These are phyloP conservation scores for Auriscalpium orientale DNA, from an alignment of 768 basidiomycete genomes.

Conservation along the genomic window DNA sequence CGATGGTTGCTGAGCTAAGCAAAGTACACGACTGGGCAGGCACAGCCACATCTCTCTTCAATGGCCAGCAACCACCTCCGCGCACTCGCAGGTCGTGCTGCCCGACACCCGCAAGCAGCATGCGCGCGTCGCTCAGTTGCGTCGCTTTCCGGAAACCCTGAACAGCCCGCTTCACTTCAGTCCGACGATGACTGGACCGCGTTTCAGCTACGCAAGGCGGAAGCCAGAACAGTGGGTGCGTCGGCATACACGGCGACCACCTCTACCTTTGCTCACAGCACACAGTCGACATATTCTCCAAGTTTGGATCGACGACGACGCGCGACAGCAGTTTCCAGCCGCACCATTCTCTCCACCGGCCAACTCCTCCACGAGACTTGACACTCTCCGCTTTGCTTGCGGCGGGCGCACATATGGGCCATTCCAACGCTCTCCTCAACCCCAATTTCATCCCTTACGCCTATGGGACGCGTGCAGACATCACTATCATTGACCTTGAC, in stretches of 20 bases:
- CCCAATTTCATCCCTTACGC: conserved; percentile 88
- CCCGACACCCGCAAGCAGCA: too few species aligned
- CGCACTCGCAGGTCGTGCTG: not conserved
- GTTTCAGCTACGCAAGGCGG: conserved; percentile 52
- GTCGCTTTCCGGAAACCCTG: not conserved
- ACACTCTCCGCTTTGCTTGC: conserved; percentile 89
- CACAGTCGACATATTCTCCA: conserved; percentile 36
- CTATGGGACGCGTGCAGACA: conserved; percentile 83
- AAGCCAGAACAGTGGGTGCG: conserved; percentile 49
- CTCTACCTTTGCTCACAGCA: conserved; percentile 21
- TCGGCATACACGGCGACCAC: conserved; percentile 9
- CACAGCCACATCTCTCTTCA: not conserved
- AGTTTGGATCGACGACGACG: conserved; percentile 74
- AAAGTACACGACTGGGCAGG: not conserved
- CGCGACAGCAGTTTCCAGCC: conserved; percentile 65
- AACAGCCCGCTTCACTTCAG: conserved; percentile 12
- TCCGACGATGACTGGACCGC: conserved; percentile 55
- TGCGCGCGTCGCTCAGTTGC: too few species aligned
- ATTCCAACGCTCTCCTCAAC: conserved; percentile 76
- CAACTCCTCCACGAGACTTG: conserved; percentile 48
- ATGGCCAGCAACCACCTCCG: not conserved
- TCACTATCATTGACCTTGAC: conserved; percentile 93
- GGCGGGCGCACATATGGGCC: conserved; percentile 90
- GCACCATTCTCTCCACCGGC: conserved; percentile 59
- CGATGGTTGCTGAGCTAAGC: not conserved